These are phyloP conservation scores for Edaphochlamys debaryana DNA, from an alignment of 139 green algal genomes.

Conservation along the genomic window DNA sequence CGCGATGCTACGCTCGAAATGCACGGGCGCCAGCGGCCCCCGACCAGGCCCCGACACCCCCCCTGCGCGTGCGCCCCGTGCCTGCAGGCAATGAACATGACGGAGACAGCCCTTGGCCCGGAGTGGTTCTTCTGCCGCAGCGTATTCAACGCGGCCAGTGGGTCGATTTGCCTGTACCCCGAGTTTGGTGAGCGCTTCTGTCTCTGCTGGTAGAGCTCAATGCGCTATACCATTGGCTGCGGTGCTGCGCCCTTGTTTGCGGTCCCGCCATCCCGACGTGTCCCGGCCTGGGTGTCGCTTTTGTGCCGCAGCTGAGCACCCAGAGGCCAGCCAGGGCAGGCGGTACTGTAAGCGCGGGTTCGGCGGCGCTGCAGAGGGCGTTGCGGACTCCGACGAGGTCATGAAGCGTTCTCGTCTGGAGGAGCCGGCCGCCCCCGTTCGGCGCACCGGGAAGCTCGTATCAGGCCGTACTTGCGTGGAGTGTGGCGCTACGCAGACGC, in stretches of 20 bases:
- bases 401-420: slow-evolving; percentile 30
- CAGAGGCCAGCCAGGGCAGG: background rate
- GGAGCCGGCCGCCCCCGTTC: slow-evolving; percentile 4
- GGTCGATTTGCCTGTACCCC: slow-evolving; percentile 31
- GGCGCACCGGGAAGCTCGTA: slow-evolving; percentile 36
- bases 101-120: too few species aligned
- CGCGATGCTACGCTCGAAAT: too few species aligned
- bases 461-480: slow-evolving; percentile 49
- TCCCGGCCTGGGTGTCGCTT: too few species aligned
- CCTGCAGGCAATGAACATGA: too few species aligned
- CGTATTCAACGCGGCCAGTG: slow-evolving; percentile 36
- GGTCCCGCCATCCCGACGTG: too few species aligned
- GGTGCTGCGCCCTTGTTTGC: too few species aligned
- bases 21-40: too few species aligned
- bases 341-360: background rate
- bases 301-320: background rate
- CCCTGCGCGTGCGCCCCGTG: too few species aligned
- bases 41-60: too few species aligned
- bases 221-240: too few species aligned
- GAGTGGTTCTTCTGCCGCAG: slow-evolving; percentile 60
- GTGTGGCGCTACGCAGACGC: slow-evolving; percentile 64
- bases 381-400: slow-evolving; percentile 44
- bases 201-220: too few species aligned
- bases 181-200: slow-evolving; percentile 34
- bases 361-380: slow-evolving; percentile 11